Conservation (phyloP, 1,139 yeast genomes). For the Nakaseomyces nivariensis region DNA sequence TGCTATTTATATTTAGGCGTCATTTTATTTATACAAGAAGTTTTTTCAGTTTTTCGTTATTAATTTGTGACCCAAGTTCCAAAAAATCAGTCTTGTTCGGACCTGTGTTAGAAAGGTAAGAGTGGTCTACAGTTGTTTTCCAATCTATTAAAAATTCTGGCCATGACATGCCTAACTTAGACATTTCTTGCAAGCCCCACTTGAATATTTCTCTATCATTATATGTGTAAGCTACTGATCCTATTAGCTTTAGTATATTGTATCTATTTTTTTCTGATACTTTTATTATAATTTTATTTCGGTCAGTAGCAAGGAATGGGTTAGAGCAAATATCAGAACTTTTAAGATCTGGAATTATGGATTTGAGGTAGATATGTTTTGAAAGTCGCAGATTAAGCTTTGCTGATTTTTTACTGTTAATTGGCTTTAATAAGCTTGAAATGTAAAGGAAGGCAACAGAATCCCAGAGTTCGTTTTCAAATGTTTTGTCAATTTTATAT, state of each 20-base stretch:
- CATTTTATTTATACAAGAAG: background rate
- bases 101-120: too few species aligned
- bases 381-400: background rate
- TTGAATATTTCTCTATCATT: conserved; percentile 15
- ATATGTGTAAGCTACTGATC: conserved; percentile 12
- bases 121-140: conserved; percentile 1
- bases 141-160: conserved; percentile 18
- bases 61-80: background rate
- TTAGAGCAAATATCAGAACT: conserved; percentile 7
- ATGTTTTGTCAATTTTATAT: conserved; percentile 16
- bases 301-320: conserved; percentile 17
- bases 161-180: conserved; percentile 14
- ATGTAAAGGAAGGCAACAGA: conserved; percentile 17
- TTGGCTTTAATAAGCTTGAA: conserved; percentile 9
- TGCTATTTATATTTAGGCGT: background rate
- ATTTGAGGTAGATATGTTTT: background rate
- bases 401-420: background rate
- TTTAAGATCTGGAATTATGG: background rate
- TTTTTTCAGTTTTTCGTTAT: background rate
- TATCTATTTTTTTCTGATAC: conserved; percentile 15
- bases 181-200: conserved; percentile 22
- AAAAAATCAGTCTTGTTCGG: background rate
- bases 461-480: conserved; percentile 16
- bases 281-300: conserved; percentile 13
- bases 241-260: conserved; percentile 20